phyloP scores from a whole-genome alignment of 495 filamentous ascomycete species.

The Rhypophila decipiens region DNA sequence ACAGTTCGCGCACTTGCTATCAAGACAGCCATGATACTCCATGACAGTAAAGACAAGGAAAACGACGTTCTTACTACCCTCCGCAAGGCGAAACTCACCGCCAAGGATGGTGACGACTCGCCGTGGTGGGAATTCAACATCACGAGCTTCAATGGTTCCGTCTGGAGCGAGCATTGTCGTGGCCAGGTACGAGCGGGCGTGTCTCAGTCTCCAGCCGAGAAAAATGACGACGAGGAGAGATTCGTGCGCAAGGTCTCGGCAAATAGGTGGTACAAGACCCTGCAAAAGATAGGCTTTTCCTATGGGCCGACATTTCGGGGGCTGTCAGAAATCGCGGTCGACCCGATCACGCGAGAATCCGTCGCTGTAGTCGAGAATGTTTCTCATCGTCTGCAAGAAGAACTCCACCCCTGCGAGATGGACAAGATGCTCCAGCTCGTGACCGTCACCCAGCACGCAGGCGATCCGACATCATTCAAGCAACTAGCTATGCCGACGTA shows the following conservation, averaged over 20 bases:
- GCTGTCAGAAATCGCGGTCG: neutral
- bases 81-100: neutral
- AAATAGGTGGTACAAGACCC: neutral
- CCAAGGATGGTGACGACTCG: neutral
- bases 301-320: neutral
- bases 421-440: neutral
- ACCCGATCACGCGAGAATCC: neutral
- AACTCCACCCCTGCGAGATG: neutral
- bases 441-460: neutral
- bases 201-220: neutral
- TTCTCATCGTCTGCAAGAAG: neutral
- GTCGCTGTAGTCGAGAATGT: neutral
- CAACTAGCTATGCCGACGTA: neutral
- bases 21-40: neutral
- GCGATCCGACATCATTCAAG: neutral
- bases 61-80: neutral
- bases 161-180: neutral
- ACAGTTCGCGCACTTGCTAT: neutral
- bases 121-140: neutral
- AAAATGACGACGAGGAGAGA: neutral
- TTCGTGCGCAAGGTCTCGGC: neutral
- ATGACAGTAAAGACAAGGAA: neutral
- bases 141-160: neutral
- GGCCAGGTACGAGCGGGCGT: neutral
- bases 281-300: neutral